Conservation (phyloP, 148 eudicot genomes). For the Rhododendron molle region DNA sequence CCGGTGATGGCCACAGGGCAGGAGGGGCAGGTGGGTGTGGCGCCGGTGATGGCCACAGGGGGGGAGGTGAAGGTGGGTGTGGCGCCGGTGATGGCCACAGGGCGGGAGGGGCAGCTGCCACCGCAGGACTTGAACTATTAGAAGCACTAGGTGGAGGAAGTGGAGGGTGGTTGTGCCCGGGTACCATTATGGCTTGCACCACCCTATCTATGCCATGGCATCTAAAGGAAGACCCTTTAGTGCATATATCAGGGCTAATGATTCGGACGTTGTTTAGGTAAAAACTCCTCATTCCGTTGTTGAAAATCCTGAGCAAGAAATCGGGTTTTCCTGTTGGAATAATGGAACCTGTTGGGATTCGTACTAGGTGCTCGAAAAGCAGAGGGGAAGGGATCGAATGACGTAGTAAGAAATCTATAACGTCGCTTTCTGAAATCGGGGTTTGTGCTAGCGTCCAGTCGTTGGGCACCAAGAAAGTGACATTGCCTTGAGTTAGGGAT, state of each 20-base stretch:
- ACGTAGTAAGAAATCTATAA: constrained; percentile 50
- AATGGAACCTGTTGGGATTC: constrained; percentile 53
- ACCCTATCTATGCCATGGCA: constrained; percentile 83
- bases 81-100: neutral
- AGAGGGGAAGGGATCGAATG: constrained; percentile 72
- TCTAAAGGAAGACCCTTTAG: constrained; percentile 37
- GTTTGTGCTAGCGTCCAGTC: constrained; percentile 46
- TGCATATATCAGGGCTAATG: constrained; percentile 56
- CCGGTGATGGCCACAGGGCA: neutral
- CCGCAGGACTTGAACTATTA: constrained; percentile 2
- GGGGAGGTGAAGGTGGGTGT: constrained; percentile 3
- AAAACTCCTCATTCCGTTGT: constrained; percentile 45
- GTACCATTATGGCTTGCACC: constrained; percentile 9
- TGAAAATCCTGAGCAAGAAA: constrained; percentile 37
- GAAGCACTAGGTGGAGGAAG: constrained; percentile 10
- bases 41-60: neutral
- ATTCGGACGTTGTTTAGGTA: constrained; percentile 50
- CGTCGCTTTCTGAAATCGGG: constrained; percentile 27
- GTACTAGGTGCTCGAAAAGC: constrained; percentile 45
- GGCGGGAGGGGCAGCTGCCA: neutral
- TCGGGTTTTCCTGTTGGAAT: constrained; percentile 48
- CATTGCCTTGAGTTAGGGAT: constrained; percentile 37
- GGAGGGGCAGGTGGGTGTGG: no score
- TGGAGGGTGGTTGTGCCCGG: constrained; percentile 4
- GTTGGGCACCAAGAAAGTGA: constrained; percentile 81